phyloP scores from a whole-genome alignment of 192 early-diverging fungal species.

The Gonapodya prolifera region DNA sequence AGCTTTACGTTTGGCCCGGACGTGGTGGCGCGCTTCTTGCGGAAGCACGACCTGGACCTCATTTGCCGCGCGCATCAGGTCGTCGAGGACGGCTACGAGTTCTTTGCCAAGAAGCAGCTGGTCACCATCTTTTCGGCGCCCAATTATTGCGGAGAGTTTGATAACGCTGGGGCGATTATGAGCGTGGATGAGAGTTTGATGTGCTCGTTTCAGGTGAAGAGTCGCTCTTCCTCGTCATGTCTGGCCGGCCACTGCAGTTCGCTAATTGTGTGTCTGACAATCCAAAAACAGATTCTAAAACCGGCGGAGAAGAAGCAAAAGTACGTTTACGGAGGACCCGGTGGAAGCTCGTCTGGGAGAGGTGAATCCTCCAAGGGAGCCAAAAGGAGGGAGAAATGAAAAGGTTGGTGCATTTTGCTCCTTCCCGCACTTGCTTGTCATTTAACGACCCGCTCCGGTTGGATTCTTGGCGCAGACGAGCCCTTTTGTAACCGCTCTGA shows the following conservation, averaged over 20 bases:
- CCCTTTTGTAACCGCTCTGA: too few species aligned
- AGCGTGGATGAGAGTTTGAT: conserved; percentile 72
- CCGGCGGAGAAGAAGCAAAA: conserved; percentile 24
- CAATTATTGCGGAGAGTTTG: conserved; percentile 89
- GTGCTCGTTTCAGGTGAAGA: conserved; percentile 67
- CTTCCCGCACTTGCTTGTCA: too few species aligned
- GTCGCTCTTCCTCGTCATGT: neutral
- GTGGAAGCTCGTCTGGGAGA: conserved; percentile 24
- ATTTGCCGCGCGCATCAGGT: conserved; percentile 98
- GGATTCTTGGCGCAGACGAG: too few species aligned
- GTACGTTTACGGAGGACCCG: conserved; percentile 26
- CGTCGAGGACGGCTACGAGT: conserved; percentile 98
- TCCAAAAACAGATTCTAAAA: conserved; percentile 15
- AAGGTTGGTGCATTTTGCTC: too few species aligned
- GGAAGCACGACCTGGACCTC: conserved; percentile 93
- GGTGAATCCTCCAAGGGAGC: too few species aligned
- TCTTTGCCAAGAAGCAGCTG: conserved; percentile 91
- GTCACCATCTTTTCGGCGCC: conserved; percentile 94
- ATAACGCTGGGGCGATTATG: conserved; percentile 82
- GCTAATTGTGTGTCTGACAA: conserved; percentile 8
- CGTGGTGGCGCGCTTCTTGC: conserved; percentile 80
- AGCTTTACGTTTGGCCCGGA: conserved; percentile 94
- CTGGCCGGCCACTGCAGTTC: neutral
- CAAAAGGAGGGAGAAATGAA: too few species aligned
- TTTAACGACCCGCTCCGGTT: too few species aligned